phyloP scores from a whole-genome alignment of 352 stramenopile genomes.

The Blastocystis sp. region DNA sequence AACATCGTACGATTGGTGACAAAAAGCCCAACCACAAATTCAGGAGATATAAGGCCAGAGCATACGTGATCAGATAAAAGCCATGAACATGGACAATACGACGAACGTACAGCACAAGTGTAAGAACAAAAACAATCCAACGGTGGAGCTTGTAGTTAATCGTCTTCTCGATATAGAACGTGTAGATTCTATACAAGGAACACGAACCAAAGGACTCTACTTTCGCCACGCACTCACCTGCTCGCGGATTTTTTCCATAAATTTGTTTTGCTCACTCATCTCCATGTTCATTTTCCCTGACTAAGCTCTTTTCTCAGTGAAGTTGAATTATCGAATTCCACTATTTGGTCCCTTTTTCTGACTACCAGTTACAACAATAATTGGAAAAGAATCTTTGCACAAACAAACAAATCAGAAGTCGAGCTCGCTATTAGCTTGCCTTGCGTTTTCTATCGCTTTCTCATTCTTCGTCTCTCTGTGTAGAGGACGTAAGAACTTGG shows the following conservation, averaged over 20 bases:
- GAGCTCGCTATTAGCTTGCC: not conserved
- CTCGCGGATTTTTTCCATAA: not conserved
- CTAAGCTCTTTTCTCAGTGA: not conserved
- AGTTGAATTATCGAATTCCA: not conserved
- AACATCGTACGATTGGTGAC: not conserved
- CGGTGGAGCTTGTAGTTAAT: slow-evolving; percentile 40
- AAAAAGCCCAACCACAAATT: slow-evolving; percentile 52
- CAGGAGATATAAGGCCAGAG: slow-evolving; percentile 56
- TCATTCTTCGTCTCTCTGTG: not conserved
- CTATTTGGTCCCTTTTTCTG: not conserved
- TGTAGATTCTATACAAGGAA: slow-evolving; percentile 23
- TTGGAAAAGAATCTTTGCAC: not conserved
- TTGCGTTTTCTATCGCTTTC: not conserved
- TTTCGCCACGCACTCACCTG: slow-evolving; percentile 19
- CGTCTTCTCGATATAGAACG: slow-evolving; percentile 61
- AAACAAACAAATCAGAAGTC: not conserved
- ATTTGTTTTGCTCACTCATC: not conserved
- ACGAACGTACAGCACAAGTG: not conserved
- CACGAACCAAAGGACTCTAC: not conserved
- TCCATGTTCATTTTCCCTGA: slow-evolving; percentile 9
- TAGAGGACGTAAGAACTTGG: not conserved
- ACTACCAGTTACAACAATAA: not conserved
- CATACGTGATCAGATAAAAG: slow-evolving; percentile 55
- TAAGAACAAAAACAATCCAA: slow-evolving; percentile 33
- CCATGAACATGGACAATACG: slow-evolving; percentile 36